These are phyloP conservation scores for Meira nashicola DNA, from an alignment of 1,284 basidiomycete species.

Conservation along the genomic window DNA sequence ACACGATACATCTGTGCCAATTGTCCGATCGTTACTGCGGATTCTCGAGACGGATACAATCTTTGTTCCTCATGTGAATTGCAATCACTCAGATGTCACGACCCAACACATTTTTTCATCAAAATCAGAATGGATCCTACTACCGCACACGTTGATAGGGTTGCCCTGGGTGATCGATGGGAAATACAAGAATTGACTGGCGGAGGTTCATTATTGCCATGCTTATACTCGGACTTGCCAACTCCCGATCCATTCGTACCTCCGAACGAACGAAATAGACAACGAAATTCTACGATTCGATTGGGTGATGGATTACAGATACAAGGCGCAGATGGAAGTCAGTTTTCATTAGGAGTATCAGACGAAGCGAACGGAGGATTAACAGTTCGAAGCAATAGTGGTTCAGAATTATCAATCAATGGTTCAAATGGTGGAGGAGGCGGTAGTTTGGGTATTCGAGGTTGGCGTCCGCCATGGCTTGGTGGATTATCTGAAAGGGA, in stretches of 20 bases:
- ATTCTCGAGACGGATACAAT: constrained; percentile 16
- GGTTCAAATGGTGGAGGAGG: not conserved
- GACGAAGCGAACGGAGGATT: no score
- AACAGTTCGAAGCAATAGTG: not conserved
- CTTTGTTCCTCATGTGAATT: constrained; percentile 16
- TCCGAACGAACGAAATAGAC: not conserved
- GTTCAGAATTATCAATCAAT: not conserved
- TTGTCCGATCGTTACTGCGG: constrained; percentile 14
- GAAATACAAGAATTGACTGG: constrained; percentile 5
- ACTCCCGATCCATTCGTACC: not conserved
- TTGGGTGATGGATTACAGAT: not conserved
- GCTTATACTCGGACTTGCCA: constrained; percentile 11
- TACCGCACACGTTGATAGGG: not conserved
- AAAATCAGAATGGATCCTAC: constrained; percentile 12
- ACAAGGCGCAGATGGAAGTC: not conserved
- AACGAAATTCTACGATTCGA: not conserved
- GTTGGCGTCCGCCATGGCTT: no score
- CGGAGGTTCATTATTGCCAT: constrained; percentile 8
- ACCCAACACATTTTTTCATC: constrained; percentile 23
- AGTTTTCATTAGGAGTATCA: no score
- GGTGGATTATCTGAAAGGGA: not conserved
- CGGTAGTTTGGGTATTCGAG: not conserved
- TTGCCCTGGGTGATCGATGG: constrained; percentile 5
- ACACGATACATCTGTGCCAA: constrained; percentile 18
- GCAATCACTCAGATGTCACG: constrained; percentile 17